A percentile compares a stretch with the other conserved stretches of the same genome.
phyloP scores from a whole-genome alignment of 495 filamentous ascomycete genomes.

The Neurospora sp. region DNA sequence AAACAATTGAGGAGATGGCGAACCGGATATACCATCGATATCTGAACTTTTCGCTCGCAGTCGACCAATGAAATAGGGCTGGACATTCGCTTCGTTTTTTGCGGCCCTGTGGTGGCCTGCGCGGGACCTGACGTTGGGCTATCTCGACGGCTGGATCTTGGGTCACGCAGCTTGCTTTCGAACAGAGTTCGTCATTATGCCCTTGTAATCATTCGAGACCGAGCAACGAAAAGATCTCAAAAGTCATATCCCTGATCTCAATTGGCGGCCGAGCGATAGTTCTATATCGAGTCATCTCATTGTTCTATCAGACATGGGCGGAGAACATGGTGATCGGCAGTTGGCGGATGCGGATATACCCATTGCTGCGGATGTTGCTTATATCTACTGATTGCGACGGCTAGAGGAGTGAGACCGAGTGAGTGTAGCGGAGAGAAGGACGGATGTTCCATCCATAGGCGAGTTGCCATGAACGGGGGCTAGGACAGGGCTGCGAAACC shows the following conservation, averaged over 20 bases:
- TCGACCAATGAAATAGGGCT: neutral
- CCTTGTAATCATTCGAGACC: neutral
- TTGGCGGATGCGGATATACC: neutral
- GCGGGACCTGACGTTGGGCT: neutral
- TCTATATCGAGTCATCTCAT: neutral
- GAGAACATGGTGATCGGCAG: neutral
- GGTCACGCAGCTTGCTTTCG: neutral
- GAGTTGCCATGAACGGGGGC: neutral
- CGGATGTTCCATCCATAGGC: neutral
- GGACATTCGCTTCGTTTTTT: neutral
- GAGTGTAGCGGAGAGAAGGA: neutral
- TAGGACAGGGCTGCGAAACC: neutral
- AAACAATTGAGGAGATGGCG: slow-evolving; percentile 4
- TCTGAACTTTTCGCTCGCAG: neutral
- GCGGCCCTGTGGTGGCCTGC: neutral
- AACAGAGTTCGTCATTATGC: neutral
- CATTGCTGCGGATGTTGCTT: neutral
- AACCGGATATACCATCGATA: neutral
- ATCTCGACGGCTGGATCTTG: neutral
- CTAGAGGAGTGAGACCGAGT: neutral
- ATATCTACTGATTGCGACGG: neutral
- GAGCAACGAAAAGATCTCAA: neutral
- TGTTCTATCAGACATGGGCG: neutral
- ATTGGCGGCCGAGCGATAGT: neutral
- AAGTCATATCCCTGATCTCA: neutral